A percentile compares a stretch with the other conserved stretches of the same genome.
Evolutionary conservation across 176 grass and related monocot species (phyloP).

Genomic region (Aegilops sharonensis): DNA sequence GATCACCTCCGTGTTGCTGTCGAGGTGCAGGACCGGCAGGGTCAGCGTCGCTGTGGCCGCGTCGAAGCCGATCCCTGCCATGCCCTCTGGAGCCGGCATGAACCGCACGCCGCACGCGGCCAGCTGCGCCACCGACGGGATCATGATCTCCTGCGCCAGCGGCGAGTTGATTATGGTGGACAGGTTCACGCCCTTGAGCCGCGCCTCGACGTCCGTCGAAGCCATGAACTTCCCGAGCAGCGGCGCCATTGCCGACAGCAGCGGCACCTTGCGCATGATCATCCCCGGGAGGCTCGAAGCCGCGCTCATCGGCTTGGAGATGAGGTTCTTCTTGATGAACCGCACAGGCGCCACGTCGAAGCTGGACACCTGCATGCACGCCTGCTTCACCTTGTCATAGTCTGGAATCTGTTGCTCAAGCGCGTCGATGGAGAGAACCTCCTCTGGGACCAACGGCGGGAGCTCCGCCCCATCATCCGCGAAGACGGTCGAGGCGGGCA

Average conservation of each 20-base stretch:
- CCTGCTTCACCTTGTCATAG: slow-evolving; percentile 50
- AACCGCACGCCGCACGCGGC: slow-evolving; percentile 47
- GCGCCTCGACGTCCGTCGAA: background rate
- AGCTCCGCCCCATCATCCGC: background rate
- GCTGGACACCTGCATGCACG: slow-evolving; percentile 24
- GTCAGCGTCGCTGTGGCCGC: slow-evolving; percentile 33
- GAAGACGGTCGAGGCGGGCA: slow-evolving; percentile 20
- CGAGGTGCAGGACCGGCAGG: slow-evolving; percentile 54
- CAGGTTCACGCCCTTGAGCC: slow-evolving; percentile 22
- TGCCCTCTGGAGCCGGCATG: slow-evolving; percentile 31
- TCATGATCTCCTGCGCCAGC: slow-evolving; percentile 70
- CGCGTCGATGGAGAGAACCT: slow-evolving; percentile 19
- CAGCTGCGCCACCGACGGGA: slow-evolving; percentile 67
- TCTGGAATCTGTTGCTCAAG: slow-evolving; percentile 33
- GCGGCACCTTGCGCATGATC: slow-evolving; percentile 23
- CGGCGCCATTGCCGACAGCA: background rate
- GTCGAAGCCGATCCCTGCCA: slow-evolving; percentile 49
- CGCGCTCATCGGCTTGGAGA: slow-evolving; percentile 28
- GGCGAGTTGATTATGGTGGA: slow-evolving; percentile 36
- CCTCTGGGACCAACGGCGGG: slow-evolving; percentile 18
- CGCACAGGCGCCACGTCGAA: slow-evolving; percentile 18
- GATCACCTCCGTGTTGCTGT: slow-evolving; percentile 60
- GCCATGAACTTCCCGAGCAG: background rate
- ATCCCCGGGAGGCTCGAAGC: background rate
- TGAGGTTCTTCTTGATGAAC: slow-evolving; percentile 28